Base-by-base conservation (phyloP, 169 alveolate genomes). In the Pseudocohnilembus persalinus region DNA sequence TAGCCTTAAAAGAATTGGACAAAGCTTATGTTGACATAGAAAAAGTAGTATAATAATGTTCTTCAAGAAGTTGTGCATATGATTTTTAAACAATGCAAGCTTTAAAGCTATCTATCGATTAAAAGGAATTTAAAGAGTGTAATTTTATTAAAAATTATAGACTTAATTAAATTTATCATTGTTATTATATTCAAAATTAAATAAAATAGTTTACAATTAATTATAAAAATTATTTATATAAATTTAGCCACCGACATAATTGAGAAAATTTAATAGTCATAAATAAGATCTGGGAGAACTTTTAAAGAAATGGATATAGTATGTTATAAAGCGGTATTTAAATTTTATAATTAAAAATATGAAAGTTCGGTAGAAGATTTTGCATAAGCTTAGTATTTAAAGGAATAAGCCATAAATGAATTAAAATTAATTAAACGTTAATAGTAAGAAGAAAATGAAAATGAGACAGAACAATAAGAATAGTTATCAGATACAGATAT, bases 281-380 rank as follows among this genome's bases (percentile, higher is more conserved):
- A 49, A 11, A 20, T 49, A 24, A 77, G 28, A 33, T 31, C 65
- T 64, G 89, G 89, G 20, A 77, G 74, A 73, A 49, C 78, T 27
- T 85, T 85, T 73, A 49, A 78, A 31, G 27, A 68, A 33, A 68
- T 73, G 35, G 85, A 85, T 35, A 72, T 85, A 32, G 34, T 73
- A 24, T 74, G 77, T 1, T 85, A 77, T 30, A 32, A 83, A 68
- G 89, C 85, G 20, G 89, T 85, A 0, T 85, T 85, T 20, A 29
- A 73, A 15, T 85, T 85, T 76, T 83, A 85, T 73, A 68, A 64
- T 77, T 64, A 81, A 33, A 79, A 85, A 34, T 85, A 85, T 72
- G 89, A 85, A 79, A 85, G 78, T 24, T 81, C 89, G 1, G 30
- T 78, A 24, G 79, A 83, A 29, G 89, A 85, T 73, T 85, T 85